Evolutionary conservation across 768 basidiomycete genomes (phyloP), one percentile per base, ranked within the genome.

Genomic region (Auriscalpium microsporum): DNA sequence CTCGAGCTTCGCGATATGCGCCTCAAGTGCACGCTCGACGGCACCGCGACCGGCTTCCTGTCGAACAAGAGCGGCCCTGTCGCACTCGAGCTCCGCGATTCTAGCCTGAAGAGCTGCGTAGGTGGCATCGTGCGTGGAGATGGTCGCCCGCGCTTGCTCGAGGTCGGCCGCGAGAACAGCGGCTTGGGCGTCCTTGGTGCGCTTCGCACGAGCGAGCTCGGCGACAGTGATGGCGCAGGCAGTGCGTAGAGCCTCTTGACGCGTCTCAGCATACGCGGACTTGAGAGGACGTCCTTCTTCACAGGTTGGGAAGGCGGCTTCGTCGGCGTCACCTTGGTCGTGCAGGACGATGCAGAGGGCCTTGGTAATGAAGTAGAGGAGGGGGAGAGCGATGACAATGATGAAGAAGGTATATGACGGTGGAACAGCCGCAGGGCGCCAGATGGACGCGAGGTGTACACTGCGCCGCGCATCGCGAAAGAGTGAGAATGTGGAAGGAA

Each of bases 121-220:
- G 40, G 14, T 42, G 4, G 40, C 13, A 7, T 42, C 40, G 40
- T 42, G 40, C 6, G 40, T 4, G 28, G 28, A 28, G 2, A 42
- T 42, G 40, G 13, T 13, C 13, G 17, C 17, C 4, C 40, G 40
- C 40, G 40, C 40, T 17, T 42, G 40, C 17, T 42, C 40, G 17
- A 42, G 40, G 13, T 42, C 17, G 40, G 17, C 13, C 14, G 17
- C 17, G 40, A 42, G 40, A 17, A 42, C 14, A 17, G 13, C 8
- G 17, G 40, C 40, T 13, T 13, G 14, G 8, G 40, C 17, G 40
- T 42, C 40, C 17, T 42, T 42, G 40, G 2, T 17, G 17, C 17
- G 40, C 40, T 7, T 71, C 47, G 65, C 71, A 58, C 67, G 70
- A n/a, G 67, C 68, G 56, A 80, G 68, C 58, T 80, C 72, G 50